These are phyloP conservation scores for Epichloe amarillans DNA, from an alignment of 2,329 filamentous ascomycete genomes.

Conservation along the genomic window DNA sequence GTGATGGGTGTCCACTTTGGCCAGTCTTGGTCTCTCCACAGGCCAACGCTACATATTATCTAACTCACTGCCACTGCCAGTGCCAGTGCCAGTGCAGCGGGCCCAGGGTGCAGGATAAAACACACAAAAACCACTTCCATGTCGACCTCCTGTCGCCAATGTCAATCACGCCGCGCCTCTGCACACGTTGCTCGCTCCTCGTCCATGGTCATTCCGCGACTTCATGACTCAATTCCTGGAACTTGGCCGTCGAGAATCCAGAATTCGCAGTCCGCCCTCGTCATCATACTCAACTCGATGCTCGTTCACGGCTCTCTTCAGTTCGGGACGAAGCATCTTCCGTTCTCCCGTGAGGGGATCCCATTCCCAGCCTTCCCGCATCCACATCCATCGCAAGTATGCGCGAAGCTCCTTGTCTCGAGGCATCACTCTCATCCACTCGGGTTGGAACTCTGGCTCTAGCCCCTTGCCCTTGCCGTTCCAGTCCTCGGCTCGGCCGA, in stretches of 20 bases:
- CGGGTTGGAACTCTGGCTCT: constrained; percentile 53
- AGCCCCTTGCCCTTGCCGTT: constrained; percentile 37
- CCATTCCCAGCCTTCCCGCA: constrained; percentile 75
- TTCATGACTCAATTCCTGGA: not conserved
- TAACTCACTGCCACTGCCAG: too few relatives aligned
- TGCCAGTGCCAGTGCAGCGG: too few relatives aligned
- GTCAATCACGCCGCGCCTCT: not conserved
- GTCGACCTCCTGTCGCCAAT: too few relatives aligned
- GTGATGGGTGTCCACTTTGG: constrained; percentile 11
- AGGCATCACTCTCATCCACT: constrained; percentile 81
- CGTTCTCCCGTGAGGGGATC: constrained; percentile 56
- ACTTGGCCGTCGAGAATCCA: constrained; percentile 11
- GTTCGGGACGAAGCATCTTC: constrained; percentile 34
- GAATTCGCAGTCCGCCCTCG: constrained; percentile 32
- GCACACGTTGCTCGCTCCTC: not conserved
- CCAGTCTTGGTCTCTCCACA: constrained; percentile 2
- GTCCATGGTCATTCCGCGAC: not conserved
- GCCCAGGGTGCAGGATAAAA: too few relatives aligned
- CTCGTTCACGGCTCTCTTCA: constrained; percentile 43
- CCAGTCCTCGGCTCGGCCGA: constrained; percentile 53
- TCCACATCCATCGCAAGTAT: constrained; percentile 83
- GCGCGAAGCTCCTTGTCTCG: constrained; percentile 81
- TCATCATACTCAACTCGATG: constrained; percentile 44
- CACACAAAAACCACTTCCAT: too few relatives aligned
- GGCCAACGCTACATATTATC: not conserved